Evolutionary conservation across 805 yeast species (phyloP), one percentile per base, ranked within the genome.

Genomic region (Metschnikowia picachoensis): DNA sequence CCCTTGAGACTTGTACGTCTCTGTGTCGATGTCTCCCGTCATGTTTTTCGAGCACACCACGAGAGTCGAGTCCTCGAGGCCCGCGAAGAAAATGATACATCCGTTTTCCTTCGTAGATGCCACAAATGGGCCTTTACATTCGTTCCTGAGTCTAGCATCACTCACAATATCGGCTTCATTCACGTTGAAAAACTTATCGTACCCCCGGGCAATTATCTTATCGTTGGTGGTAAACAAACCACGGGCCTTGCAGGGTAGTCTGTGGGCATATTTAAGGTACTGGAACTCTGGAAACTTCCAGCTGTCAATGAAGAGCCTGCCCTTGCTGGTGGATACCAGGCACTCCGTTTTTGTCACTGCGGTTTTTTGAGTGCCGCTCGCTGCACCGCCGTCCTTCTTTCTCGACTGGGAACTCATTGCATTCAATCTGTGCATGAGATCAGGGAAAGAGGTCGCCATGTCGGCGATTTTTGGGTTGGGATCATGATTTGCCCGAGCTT

Each of bases 261-360:
- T 48, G 5, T 79, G 67, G 3, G 75, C 75, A 9, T 70, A 67
- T 44, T 74, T 77, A 14, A 80, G 80, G 59, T 87, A 92, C 57
- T 87, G 97, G 87, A 89, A 91, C 55, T 92, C 99, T 48, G 83
- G 80, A 66, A 89, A 90, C 63, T 83, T 87, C 98, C 98, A 92
- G 42, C 56, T 52, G 28, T 52, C 53, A 10, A 61, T 35, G 15
- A 17, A 35, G 25, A 39, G 56, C 41, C 38, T 51, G 30, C 52
- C 49, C 11, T 27, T 47, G 37, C 35, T 41, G 36, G 48, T 51
- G 33, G 44, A 35, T 31, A 49, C 74, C 32, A 39, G 37, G 35
- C 42, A 49, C 33, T 46, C 48, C 4, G 48, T 46, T 6, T 50
- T 46, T 12, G 37, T 34, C 25, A 48, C 57, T 30, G 45, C 42